phyloP scores from a whole-genome alignment of 345 rosid genomes.

The Eucalyptus guilfoylei region DNA sequence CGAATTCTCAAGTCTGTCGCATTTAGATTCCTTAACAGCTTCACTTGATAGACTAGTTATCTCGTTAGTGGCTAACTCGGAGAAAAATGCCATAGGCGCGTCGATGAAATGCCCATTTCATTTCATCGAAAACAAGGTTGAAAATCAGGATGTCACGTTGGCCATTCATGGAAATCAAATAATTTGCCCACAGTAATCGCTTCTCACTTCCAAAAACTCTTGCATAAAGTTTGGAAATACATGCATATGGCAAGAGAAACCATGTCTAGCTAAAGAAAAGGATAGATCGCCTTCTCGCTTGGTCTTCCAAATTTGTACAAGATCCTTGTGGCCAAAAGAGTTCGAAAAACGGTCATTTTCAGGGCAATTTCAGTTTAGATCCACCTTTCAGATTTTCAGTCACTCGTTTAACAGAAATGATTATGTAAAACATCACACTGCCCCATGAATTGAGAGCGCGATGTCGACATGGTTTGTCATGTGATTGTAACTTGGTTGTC shows the following conservation, averaged over 20 bases:
- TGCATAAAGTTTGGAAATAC: background rate
- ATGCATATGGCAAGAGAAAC: background rate
- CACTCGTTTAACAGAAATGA: background rate
- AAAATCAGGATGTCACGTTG: too few relatives aligned
- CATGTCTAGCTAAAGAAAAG: background rate
- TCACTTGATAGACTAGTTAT: too few relatives aligned
- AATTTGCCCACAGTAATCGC: background rate
- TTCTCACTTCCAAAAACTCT: background rate
- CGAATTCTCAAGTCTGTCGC: too few relatives aligned
- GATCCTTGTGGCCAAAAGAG: background rate
- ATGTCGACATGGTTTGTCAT: background rate
- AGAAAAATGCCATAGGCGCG: too few relatives aligned
- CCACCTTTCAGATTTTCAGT: background rate
- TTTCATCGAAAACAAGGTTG: too few relatives aligned
- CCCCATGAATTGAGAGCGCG: background rate
- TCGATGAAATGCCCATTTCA: too few relatives aligned
- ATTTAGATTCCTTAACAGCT: too few relatives aligned
- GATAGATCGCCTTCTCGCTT: background rate
- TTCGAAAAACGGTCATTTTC: background rate
- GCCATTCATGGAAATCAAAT: background rate
- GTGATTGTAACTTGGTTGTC: background rate
- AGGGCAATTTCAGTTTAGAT: background rate
- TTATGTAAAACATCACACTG: background rate
- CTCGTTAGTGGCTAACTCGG: too few relatives aligned
- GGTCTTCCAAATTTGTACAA: background rate